Evolutionary conservation across 2,329 filamentous ascomycete species (phyloP).

Genomic region (Phaeosphaeria sp.): DNA sequence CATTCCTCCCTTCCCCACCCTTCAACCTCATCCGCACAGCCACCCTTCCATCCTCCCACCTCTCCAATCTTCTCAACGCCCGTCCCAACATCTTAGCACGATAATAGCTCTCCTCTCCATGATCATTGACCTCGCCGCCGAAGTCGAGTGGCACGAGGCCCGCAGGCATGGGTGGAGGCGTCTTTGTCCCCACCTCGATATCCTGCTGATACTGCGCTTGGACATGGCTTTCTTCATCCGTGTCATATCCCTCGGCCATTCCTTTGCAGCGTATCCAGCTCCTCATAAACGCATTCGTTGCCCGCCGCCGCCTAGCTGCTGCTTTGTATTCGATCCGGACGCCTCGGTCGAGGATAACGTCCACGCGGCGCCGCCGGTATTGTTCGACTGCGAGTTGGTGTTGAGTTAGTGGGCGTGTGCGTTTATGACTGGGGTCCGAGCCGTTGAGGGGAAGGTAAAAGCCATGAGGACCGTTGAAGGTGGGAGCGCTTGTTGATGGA

Average conservation of each 20-base stretch:
- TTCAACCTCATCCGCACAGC: conserved; percentile 35
- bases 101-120: conserved; percentile 74
- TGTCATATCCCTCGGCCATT: conserved; percentile 55
- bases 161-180: conserved; percentile 44
- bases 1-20: conserved; percentile 12
- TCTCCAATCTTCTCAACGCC: conserved; percentile 67
- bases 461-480: conserved; percentile 59
- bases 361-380: conserved; percentile 79
- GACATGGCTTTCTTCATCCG: conserved; percentile 47
- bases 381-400: conserved; percentile 83
- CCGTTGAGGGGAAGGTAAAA: conserved; percentile 62
- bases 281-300: conserved; percentile 71
- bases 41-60: conserved; percentile 65
- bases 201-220: conserved; percentile 48
- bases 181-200: conserved; percentile 34
- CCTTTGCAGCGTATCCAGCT: conserved; percentile 68
- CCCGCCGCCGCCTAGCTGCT: conserved; percentile 66
- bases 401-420: conserved; percentile 77
- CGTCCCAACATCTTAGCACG: conserved; percentile 72
- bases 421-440: conserved; percentile 50
- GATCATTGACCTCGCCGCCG: conserved; percentile 69
- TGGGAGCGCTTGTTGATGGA: conserved; percentile 38
- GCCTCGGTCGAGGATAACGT: conserved; percentile 79
- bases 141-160: conserved; percentile 67
- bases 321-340: conserved; percentile 70